Evolutionary conservation across 2,329 filamentous ascomycete species (phyloP).

Genomic region (Phyllosticta paracitricarpa): DNA sequence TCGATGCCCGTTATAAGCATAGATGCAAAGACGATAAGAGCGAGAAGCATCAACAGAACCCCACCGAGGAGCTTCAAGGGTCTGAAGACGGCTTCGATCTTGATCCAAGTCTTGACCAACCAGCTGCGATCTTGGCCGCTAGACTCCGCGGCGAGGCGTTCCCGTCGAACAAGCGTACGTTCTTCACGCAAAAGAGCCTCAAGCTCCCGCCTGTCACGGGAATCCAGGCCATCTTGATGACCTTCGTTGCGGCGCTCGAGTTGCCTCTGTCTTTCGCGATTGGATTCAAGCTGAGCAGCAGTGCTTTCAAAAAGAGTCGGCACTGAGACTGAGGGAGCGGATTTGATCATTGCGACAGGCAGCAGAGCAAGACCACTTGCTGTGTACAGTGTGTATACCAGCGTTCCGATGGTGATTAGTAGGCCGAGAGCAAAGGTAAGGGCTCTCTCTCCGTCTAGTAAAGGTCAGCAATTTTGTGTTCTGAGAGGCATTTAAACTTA

Average conservation of each 20-base stretch:
- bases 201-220: constrained; percentile 80
- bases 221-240: constrained; percentile 61
- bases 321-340: constrained; percentile 74
- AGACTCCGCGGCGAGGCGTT: constrained; percentile 76
- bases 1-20: constrained; percentile 96
- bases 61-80: constrained; percentile 84
- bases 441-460: constrained; percentile 71
- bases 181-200: constrained; percentile 84
- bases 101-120: constrained; percentile 68
- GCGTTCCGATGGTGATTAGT: constrained; percentile 75
- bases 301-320: constrained; percentile 70
- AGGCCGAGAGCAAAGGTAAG: constrained; percentile 82
- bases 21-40: constrained; percentile 71
- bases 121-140: constrained; percentile 66
- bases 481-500: constrained; percentile 27
- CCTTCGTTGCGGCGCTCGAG: constrained; percentile 78
- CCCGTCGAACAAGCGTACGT: constrained; percentile 78
- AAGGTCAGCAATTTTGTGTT: neutral
- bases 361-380: constrained; percentile 79
- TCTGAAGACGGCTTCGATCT: constrained; percentile 69
- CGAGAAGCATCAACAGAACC: constrained; percentile 62
- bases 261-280: constrained; percentile 84
- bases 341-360: constrained; percentile 85
- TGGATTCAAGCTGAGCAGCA: constrained; percentile 70
- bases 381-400: constrained; percentile 83